Base-by-base conservation (phyloP, 208 protist genomes). In the Spongospora subterranea region DNA sequence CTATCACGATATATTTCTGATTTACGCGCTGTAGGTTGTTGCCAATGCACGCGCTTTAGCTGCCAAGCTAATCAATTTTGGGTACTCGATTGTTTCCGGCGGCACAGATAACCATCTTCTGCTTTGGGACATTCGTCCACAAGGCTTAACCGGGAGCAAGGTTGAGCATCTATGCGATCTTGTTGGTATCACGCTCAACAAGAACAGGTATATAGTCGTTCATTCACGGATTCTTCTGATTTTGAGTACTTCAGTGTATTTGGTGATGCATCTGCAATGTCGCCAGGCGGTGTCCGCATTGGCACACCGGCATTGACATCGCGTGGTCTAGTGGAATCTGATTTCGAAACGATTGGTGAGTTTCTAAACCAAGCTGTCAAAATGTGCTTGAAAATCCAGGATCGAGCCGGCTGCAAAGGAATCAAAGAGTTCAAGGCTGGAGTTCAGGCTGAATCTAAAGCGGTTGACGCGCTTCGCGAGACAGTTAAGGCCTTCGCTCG, bases 91-190 rank as follows among this genome's bases (percentile, higher is more conserved):
- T 38, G 97, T 98, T 0, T 98, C 97, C 0, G 95, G 95, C 45
- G 98, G 98, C 88, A 99, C 98, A 0, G 98, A 99, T 91, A 99
- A 99, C 94, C 98, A 99, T 94, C 93, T 99, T 38, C 90, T 99
- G 11, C 95, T 99, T 24, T 98, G 97, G 97, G 98, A 99, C 94
- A 92, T 99, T 32, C 96, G 98, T 71, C 95, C 95, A 89, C 95
- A 97, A 60, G 95, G 95, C 0, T 46, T 99, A 41, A 98, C 97
- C 0, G 98, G 98, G 88, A 96, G 93, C 92, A 98, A 99, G 93
- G 40, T 98, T 53, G 97, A 99, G 94, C 98, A 98, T 94, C 91
- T 90, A 39, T 90, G 88, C 20, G 97, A 98, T 88, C 89, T 90
- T 46, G 92, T 96, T 38, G 93, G 93, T 90, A 98, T 99, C 92